A percentile compares a stretch with the other conserved stretches of the same genome.
phyloP scores from a whole-genome alignment of 1,284 basidiomycete genomes.

The Leucoagaricus sp. region DNA sequence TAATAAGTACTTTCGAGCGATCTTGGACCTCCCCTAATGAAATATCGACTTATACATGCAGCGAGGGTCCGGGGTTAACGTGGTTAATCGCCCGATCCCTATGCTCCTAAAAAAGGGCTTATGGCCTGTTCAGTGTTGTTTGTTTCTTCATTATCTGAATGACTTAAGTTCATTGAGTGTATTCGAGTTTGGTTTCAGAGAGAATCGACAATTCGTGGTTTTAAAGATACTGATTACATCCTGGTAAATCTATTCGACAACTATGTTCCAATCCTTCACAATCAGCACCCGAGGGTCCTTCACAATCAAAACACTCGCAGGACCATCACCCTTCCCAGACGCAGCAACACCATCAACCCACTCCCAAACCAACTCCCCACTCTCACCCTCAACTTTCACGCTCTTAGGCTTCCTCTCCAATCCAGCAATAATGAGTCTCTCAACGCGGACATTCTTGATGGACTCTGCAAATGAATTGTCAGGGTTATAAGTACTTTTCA shows the following conservation, averaged over 20 bases:
- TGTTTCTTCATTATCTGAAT: too few relatives aligned
- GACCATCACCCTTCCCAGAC: constrained; percentile 55
- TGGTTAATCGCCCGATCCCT: too few relatives aligned
- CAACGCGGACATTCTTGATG: constrained; percentile 72
- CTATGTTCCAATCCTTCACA: constrained; percentile 72
- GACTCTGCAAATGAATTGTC: constrained; percentile 70
- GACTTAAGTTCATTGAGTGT: too few relatives aligned
- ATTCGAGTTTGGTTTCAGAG: too few relatives aligned
- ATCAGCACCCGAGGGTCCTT: constrained; percentile 80
- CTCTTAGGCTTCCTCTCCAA: constrained; percentile 60
- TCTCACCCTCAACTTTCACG: constrained; percentile 57
- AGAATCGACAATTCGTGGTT: too few relatives aligned
- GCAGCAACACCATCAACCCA: constrained; percentile 52
- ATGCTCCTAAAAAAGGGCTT: too few relatives aligned
- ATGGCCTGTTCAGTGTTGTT: too few relatives aligned
- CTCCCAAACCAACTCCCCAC: constrained; percentile 56
- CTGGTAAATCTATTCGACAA: constrained; percentile 27
- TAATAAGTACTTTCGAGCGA: too few relatives aligned
- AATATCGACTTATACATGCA: too few relatives aligned
- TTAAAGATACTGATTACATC: too few relatives aligned
- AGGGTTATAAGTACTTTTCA: constrained; percentile 45
- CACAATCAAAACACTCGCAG: constrained; percentile 67
- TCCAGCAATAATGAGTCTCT: constrained; percentile 81
- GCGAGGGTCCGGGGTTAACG: too few relatives aligned
- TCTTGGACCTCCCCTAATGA: too few relatives aligned